These are phyloP conservation scores for Schwanniomyces pseudopolymorphus DNA, from an alignment of 805 yeast species.

Conservation along the genomic window DNA sequence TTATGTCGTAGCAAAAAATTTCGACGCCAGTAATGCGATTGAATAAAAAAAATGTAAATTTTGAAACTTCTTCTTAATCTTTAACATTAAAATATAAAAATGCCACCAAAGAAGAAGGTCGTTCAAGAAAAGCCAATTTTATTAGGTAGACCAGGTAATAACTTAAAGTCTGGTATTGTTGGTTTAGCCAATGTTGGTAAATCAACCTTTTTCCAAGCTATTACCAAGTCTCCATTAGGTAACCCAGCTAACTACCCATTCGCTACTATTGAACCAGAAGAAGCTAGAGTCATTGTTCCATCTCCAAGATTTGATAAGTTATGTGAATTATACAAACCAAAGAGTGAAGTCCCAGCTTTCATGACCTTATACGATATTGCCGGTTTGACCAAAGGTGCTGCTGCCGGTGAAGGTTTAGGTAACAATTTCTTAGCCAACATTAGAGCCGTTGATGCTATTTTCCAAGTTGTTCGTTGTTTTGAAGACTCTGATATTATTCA, in stretches of 20 bases:
- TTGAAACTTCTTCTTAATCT: neutral
- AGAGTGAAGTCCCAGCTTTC: conserved; percentile 85
- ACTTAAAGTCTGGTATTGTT: conserved; percentile 70
- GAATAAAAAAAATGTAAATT: conserved; percentile 1
- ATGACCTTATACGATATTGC: conserved; percentile 96
- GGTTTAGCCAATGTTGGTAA: conserved; percentile 96
- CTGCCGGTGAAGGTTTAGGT: conserved; percentile 96
- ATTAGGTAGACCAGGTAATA: conserved; percentile 72
- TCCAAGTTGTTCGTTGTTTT: conserved; percentile 96
- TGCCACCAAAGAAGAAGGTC: conserved; percentile 77
- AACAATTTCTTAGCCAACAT: conserved; percentile 95
- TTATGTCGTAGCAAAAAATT: conserved; percentile 5
- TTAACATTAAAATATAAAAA: conserved; percentile 19
- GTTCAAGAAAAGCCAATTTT: conserved; percentile 67
- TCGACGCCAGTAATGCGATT: conserved; percentile 1
- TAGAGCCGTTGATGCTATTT: conserved; percentile 96
- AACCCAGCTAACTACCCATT: conserved; percentile 98
- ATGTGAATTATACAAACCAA: conserved; percentile 73
- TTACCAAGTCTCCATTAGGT: conserved; percentile 89
- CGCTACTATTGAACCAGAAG: conserved; percentile 98
- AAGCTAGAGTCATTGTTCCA: conserved; percentile 93
- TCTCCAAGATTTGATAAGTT: conserved; percentile 82
- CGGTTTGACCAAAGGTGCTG: conserved; percentile 96
- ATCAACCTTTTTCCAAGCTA: conserved; percentile 96
- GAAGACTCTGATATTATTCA: conserved; percentile 98